Percentiles rank a stretch among this genome's conserved stretches.
phyloP scores from a whole-genome alignment of 345 rosid species.

The Corchorus capsularis region DNA sequence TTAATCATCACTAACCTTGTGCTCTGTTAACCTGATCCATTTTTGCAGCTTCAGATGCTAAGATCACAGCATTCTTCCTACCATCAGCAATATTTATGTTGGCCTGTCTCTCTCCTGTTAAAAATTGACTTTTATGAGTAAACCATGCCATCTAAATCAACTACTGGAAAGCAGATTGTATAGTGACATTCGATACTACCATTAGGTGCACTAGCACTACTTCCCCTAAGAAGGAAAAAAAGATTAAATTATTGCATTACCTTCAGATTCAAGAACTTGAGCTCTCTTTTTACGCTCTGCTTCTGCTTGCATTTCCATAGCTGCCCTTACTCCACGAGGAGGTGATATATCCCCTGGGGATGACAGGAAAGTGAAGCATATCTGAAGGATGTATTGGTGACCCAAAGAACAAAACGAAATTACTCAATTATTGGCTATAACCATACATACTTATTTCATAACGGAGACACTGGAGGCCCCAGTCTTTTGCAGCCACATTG shows the following conservation, averaged over 20 bases:
- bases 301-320: constrained; percentile 99
- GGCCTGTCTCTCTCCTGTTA: constrained; percentile 64
- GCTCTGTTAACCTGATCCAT: constrained; percentile 54
- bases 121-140: constrained; percentile 1
- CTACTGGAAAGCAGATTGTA: background rate
- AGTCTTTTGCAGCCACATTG: constrained; percentile 85
- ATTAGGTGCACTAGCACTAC: constrained; percentile 26
- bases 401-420: background rate
- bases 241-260: constrained; percentile 20
- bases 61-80: constrained; percentile 64
- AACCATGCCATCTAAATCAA: background rate
- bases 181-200: background rate
- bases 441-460: constrained; percentile 83
- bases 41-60: constrained; percentile 71
- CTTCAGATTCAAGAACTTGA: constrained; percentile 90
- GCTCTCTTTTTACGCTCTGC: constrained; percentile 96
- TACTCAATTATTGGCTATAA: background rate
- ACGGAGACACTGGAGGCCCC: constrained; percentile 96
- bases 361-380: background rate
- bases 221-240: background rate
- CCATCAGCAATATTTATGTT: constrained; percentile 90
- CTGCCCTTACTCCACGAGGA: constrained; percentile 83
- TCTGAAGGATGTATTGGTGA: constrained; percentile 3
- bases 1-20: constrained; percentile 2
- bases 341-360: constrained; percentile 95